phyloP scores from a whole-genome alignment of 2,329 filamentous ascomycete genomes.

The Sporothrix pallida region DNA sequence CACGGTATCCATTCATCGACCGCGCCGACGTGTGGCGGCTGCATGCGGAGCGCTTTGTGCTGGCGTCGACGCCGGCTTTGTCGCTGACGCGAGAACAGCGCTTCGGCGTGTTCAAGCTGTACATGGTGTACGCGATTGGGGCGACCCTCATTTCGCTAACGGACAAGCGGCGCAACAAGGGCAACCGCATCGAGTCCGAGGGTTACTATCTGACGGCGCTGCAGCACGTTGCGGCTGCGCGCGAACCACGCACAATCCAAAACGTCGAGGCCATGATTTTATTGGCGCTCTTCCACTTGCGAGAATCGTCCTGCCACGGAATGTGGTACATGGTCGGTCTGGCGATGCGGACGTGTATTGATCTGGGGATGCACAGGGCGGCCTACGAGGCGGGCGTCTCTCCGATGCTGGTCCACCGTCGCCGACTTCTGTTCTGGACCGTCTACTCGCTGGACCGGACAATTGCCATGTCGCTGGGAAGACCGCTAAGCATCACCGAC shows the following conservation, averaged over 20 bases:
- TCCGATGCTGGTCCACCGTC: slow-evolving; percentile 43
- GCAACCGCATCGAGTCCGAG: slow-evolving; percentile 43
- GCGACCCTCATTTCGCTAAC: slow-evolving; percentile 44
- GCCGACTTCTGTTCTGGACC: slow-evolving; percentile 58
- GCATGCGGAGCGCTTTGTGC: slow-evolving; percentile 49
- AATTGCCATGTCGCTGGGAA: slow-evolving; percentile 56
- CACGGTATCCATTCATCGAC: slow-evolving; percentile 57
- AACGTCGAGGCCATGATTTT: slow-evolving; percentile 61
- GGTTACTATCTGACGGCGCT: slow-evolving; percentile 57
- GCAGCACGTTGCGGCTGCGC: slow-evolving; percentile 56
- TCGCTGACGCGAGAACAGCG: slow-evolving; percentile 45
- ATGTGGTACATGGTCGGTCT: slow-evolving; percentile 62
- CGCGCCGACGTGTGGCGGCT: slow-evolving; percentile 52
- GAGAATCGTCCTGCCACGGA: slow-evolving; percentile 56
- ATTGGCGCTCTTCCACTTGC: slow-evolving; percentile 57
- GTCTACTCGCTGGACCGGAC: slow-evolving; percentile 57
- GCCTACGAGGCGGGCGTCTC: slow-evolving; percentile 25
- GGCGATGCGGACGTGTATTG: slow-evolving; percentile 59
- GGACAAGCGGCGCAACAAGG: background rate
- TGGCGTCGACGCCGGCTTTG: slow-evolving; percentile 47
- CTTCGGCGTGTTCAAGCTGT: slow-evolving; percentile 57
- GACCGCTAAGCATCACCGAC: slow-evolving; percentile 57
- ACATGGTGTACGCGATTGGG: slow-evolving; percentile 59
- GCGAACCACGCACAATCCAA: slow-evolving; percentile 55
- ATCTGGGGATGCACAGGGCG: slow-evolving; percentile 53